Conservation (phyloP, 225 moss, liverwort and hornwort species). For the Climacium dendroides region DNA sequence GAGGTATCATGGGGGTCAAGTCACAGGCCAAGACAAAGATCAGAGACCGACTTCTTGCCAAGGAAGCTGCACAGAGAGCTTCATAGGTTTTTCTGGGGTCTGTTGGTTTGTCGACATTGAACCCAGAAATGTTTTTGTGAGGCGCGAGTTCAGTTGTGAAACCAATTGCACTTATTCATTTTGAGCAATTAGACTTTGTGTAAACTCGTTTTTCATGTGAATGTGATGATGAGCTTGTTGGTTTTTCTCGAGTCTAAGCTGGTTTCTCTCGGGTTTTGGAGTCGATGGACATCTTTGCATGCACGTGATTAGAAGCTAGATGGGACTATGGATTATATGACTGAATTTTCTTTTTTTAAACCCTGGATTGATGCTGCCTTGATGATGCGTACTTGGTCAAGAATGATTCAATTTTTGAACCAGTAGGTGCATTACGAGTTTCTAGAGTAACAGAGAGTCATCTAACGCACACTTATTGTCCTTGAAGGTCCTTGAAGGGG, state of each 20-base stretch:
- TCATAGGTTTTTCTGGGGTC: conserved; percentile 6
- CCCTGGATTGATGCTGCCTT: too few relatives aligned
- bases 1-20: conserved; percentile 94
- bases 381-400: background rate
- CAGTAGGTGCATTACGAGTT: background rate
- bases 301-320: background rate
- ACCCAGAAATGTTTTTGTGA: background rate
- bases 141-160: background rate
- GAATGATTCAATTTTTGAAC: background rate
- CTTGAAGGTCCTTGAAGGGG: background rate
- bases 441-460: background rate
- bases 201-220: background rate
- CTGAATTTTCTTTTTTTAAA: background rate
- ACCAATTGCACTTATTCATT: background rate
- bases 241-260: background rate
- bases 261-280: background rate
- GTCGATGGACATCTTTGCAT: background rate
- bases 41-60: conserved; percentile 63
- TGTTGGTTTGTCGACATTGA: background rate
- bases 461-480: background rate
- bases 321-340: background rate
- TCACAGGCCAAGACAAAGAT: conserved; percentile 90
- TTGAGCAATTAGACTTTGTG: background rate
- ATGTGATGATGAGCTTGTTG: background rate
- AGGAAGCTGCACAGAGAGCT: conserved; percentile 89